Evolutionary conservation across 225 moss, liverwort and hornwort species (phyloP), one percentile per base, ranked within the genome.

Genomic region (Marchantia paleacea): DNA sequence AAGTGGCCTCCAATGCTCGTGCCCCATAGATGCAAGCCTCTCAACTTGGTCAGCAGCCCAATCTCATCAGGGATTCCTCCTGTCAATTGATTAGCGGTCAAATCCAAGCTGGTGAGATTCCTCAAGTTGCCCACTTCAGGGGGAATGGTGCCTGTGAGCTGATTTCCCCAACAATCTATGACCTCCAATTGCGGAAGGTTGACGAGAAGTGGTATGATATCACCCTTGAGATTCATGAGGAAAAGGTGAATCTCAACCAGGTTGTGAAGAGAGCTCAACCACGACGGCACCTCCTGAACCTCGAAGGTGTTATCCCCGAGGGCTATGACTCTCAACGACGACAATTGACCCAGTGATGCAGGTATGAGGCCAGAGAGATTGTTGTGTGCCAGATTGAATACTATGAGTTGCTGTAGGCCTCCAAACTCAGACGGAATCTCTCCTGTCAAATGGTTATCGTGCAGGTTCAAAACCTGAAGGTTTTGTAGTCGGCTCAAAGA

Each of bases 351-450:
- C 55, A 80, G 12, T 4, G 55, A 29, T 16, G 55, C 30, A 28
- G 86, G 86, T 61, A 86, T 52, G 39, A 54, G 31, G 12, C 83
- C 83, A 18, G 68, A 60, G 8, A 83, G 78, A 24, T 75, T 79
- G 60, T 86, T 86, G 51, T 19, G 72, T 3, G 81, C 80, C 5
- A 79, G 24, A 25, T 83, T 81, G 29, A 86, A 26, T n/a, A 77
- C 72, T 12, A 12, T 49, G 47, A 86, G 58, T 22, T 49, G 61
- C n/a, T 7, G 12, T 7, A 84, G 69, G 39, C 30, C 18, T 22
- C 80, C 86, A 19, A 86, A 24, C 20, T 74, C 14, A 12, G 57
- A 24, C 15, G 86, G 86, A 18, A 86, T 74, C 48, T 62, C 61
- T 10, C 86, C 86, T 47, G 15, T 57, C 47, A 86, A 67, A 28